Base-by-base conservation (phyloP, 148 eudicot species). In the Vaccinium vitisidaea region DNA sequence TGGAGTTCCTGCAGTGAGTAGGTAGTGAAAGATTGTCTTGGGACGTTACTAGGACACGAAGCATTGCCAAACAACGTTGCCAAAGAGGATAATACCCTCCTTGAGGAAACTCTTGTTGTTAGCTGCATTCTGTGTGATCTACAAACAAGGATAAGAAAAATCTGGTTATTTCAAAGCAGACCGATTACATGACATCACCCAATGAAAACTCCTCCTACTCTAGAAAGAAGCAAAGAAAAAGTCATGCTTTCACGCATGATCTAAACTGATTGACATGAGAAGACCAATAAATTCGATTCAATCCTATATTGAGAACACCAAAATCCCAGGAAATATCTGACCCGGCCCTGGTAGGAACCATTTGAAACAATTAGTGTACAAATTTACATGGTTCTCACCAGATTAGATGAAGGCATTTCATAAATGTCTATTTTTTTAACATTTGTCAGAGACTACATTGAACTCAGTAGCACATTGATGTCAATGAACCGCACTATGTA, bases 41-140 rank as follows among this genome's bases (percentile, higher is more conserved):
- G 53, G 43, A 84, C 77, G 52, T 61, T 32, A 61, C 83, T 77
- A 23, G 86, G 82, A 52, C 5, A 58, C 19, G 84, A 59, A 75
- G 84, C 84, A 87, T 84, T 86, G 58, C 80, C 77, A 25, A 61
- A 63, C n/a, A 81, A 63, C 25, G 86, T 81, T 27, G 84, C 84
- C 36, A 86, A 61, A 46, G 86, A 85, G 79, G 92, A 87, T 46
- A 87, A 80, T 46, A 70, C 84, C 86, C 81, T 86, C 85, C 91
- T 83, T 16, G 85, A 80, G 15, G 86, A 83, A 12, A 84, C 56
- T 86, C 84, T 90, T 50, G 87, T 85, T 23, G 85, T 79, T 30
- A 94, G 85, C 74, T 84, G 95, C 97, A 95, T 94, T 55, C 32
- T 90, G 48, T 5, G 27, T 16, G 25, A 30, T 83, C 89, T 92